Evolutionary conservation across 2,329 filamentous ascomycete genomes (phyloP).

Genomic region (Aureobasidium sp.): DNA sequence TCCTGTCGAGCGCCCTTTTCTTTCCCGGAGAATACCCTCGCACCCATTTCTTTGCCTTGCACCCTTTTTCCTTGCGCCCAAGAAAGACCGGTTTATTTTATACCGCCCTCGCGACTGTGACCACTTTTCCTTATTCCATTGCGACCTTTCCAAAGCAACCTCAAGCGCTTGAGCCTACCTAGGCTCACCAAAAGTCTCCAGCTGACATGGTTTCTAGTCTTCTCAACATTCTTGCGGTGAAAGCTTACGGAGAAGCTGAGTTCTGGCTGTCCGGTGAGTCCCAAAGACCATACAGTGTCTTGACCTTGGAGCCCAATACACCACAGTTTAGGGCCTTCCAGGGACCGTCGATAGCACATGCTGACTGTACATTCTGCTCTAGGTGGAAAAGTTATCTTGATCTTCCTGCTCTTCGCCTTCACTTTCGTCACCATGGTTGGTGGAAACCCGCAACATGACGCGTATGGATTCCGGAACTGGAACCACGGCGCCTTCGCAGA

Average conservation of each 20-base stretch:
- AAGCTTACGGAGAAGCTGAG: constrained; percentile 36
- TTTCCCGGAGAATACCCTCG: not conserved
- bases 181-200: not conserved
- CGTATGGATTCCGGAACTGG: constrained; percentile 36
- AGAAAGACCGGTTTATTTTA: not conserved
- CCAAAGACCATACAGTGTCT: too few relatives aligned
- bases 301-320: too few relatives aligned
- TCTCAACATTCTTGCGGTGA: constrained; percentile 37
- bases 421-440: constrained; percentile 21
- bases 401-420: constrained; percentile 30
- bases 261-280: constrained; percentile 37
- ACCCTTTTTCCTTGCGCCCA: constrained; percentile 4
- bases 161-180: not conserved
- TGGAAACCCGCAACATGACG: constrained; percentile 28
- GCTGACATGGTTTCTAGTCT: constrained; percentile 17
- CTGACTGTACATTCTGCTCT: too few relatives aligned
- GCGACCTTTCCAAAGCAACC: constrained; percentile 6
- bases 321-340: too few relatives aligned
- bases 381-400: constrained; percentile 25
- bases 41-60: not conserved
- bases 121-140: not conserved
- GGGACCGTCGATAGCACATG: too few relatives aligned
- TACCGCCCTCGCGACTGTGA: constrained; percentile 1
- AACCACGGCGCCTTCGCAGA: constrained; percentile 25
- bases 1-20: constrained; percentile 9